phyloP scores from a whole-genome alignment of 2,329 filamentous ascomycete genomes.

The Taxawa tesnikishii region DNA sequence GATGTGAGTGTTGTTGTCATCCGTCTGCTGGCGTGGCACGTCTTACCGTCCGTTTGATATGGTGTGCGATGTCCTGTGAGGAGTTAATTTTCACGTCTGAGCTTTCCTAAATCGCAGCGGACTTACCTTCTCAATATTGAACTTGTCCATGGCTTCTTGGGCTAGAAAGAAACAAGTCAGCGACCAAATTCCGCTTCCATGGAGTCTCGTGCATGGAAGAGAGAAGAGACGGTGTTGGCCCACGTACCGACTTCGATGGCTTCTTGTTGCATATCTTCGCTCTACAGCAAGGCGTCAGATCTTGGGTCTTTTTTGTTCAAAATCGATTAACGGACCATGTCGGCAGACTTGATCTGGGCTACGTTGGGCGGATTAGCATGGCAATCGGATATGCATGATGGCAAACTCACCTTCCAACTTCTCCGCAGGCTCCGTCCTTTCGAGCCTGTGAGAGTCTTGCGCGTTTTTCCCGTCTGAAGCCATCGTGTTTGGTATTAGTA shows the following conservation, averaged over 20 bases:
- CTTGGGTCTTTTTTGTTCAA: no score
- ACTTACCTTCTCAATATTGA: conserved; percentile 57
- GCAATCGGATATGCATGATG: conserved; percentile 1
- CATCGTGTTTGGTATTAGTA: conserved; percentile 9
- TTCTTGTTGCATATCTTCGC: conserved; percentile 93
- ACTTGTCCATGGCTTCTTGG: conserved; percentile 60
- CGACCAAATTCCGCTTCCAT: no score
- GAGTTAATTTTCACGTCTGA: no score
- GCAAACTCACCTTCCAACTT: conserved; percentile 59
- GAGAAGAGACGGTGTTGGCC: no score
- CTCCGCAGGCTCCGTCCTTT: conserved; percentile 35
- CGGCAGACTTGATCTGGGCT: conserved; percentile 96
- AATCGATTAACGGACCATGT: conserved; percentile 65
- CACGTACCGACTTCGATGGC: conserved; percentile 88
- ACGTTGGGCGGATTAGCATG: conserved; percentile 10
- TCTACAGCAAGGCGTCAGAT: conserved; percentile 38
- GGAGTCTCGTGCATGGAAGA: no score
- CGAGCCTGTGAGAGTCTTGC: conserved; percentile 2
- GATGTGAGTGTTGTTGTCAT: no score
- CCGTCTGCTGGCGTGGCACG: background rate
- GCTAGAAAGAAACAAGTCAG: no score
- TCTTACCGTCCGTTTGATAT: conserved; percentile 80
- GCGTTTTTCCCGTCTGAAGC: conserved; percentile 24
- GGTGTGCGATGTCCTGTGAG: conserved; percentile 77
- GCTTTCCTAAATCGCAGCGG: background rate